Percentiles rank a stretch among this genome's conserved stretches.
These are phyloP conservation scores for Melaleuca alternifolia DNA, from an alignment of 345 rosid species.

Conservation along the genomic window DNA sequence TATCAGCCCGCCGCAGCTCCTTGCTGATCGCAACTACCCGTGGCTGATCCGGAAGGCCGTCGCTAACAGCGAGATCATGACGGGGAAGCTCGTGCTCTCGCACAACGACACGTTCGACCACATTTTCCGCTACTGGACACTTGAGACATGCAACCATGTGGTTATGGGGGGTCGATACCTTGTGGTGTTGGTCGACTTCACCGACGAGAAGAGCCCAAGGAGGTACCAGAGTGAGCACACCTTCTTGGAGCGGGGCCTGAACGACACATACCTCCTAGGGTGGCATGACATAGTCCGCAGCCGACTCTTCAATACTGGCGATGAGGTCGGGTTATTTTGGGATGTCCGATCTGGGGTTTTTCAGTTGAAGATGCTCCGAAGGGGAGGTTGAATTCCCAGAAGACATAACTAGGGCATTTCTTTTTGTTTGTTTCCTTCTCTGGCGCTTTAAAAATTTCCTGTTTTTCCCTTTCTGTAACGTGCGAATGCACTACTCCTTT, in stretches of 20 bases:
- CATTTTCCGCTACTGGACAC: slow-evolving; percentile 17
- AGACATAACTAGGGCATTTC: too few species aligned
- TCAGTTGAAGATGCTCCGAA: slow-evolving; percentile 14
- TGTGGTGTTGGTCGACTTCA: slow-evolving; percentile 14
- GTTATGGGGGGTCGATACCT: slow-evolving; percentile 6
- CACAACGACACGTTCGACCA: slow-evolving; percentile 15
- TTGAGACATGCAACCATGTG: slow-evolving; percentile 8
- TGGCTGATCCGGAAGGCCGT: slow-evolving; percentile 18
- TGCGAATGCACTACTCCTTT: too few species aligned
- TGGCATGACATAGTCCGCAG: slow-evolving; percentile 11
- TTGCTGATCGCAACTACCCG: slow-evolving; percentile 3
- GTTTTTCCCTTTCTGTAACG: too few species aligned
- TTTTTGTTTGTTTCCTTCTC: too few species aligned
- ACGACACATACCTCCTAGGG: slow-evolving; percentile 8
- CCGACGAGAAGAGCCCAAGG: slow-evolving; percentile 12
- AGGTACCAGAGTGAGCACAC: slow-evolving; percentile 13
- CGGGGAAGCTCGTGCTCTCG: slow-evolving; percentile 9
- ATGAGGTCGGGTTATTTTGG: slow-evolving; percentile 27
- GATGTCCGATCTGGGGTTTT: slow-evolving; percentile 9
- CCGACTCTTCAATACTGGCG: slow-evolving; percentile 8
- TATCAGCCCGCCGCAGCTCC: not conserved
- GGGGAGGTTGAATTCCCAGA: not conserved
- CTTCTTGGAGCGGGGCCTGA: slow-evolving; percentile 12
- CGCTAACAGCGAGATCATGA: slow-evolving; percentile 2
- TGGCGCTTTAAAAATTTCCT: too few species aligned